Evolutionary conservation across 192 early-diverging fungal species (phyloP).

Genomic region (Backusella mclennaniae): DNA sequence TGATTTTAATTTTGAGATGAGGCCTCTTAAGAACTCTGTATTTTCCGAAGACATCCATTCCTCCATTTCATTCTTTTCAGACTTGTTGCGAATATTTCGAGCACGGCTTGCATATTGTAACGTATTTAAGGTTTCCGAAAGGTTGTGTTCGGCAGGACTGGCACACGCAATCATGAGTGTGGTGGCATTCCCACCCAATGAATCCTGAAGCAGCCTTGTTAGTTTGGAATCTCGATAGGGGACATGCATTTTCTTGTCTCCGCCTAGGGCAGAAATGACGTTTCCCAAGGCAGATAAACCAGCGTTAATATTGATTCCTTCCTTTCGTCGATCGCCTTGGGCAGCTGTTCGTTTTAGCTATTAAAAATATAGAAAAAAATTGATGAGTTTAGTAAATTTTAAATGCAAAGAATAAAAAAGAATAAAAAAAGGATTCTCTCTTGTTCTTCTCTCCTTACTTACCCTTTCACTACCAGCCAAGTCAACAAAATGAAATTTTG

Average conservation of each 20-base stretch:
- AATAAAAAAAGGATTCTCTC: not conserved
- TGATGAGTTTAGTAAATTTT: conserved; percentile 1
- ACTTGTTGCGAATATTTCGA: conserved; percentile 75
- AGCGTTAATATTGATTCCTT: conserved; percentile 96
- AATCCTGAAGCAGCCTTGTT: conserved; percentile 94
- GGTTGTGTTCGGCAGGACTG: conserved; percentile 77
- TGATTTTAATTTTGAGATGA: conserved; percentile 59
- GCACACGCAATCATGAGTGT: conserved; percentile 95
- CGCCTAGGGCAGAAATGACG: conserved; percentile 93
- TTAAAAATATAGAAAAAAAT: not conserved
- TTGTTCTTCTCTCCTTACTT: not conserved
- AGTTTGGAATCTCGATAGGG: conserved; percentile 97
- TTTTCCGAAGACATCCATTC: conserved; percentile 62
- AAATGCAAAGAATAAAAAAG: not conserved
- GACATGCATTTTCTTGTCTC: conserved; percentile 67
- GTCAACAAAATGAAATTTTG: conserved; percentile 98
- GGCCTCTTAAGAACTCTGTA: conserved; percentile 60
- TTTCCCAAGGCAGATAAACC: conserved; percentile 94
- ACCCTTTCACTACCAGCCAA: conserved; percentile 94
- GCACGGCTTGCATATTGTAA: conserved; percentile 96
- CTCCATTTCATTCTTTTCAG: conserved; percentile 53
- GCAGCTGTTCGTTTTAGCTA: conserved; percentile 87
- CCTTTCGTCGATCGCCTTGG: conserved; percentile 88
- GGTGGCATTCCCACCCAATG: conserved; percentile 87
- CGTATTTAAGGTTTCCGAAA: conserved; percentile 91